Percentiles rank a stretch among this genome's conserved stretches.
phyloP scores from a whole-genome alignment of 2,329 filamentous ascomycete species.

The Aspergillus sp. region DNA sequence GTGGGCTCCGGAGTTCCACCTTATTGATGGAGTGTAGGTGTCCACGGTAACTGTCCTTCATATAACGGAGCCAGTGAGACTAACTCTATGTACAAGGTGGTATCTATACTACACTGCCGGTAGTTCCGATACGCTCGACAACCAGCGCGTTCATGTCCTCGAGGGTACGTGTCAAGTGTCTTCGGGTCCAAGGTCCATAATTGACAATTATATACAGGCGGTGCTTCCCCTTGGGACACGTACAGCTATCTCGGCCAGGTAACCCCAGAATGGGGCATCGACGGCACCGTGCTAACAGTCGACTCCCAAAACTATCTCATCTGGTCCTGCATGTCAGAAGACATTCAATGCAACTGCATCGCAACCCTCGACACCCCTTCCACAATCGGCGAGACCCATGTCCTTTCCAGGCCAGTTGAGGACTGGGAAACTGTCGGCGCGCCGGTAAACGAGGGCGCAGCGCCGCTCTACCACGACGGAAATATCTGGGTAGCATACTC shows the following conservation, averaged over 20 bases:
- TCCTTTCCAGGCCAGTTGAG: conserved; percentile 54
- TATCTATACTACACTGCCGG: conserved; percentile 10
- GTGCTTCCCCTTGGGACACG: conserved; percentile 52
- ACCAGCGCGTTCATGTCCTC: conserved; percentile 55
- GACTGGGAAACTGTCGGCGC: conserved; percentile 52
- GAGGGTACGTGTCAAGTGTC: conserved; percentile 37
- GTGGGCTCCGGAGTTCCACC: conserved; percentile 60
- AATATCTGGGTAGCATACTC: conserved; percentile 56
- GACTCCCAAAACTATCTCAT: conserved; percentile 53
- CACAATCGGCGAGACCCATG: conserved; percentile 44
- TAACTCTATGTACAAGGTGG: background rate
- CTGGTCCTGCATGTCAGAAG: conserved; percentile 54
- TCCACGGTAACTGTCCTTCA: background rate
- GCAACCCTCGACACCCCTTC: conserved; percentile 12
- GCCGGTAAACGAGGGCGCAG: conserved; percentile 58
- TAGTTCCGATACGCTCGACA: conserved; percentile 34
- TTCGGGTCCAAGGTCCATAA: too few species aligned
- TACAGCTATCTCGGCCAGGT: conserved; percentile 53
- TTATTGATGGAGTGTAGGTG: conserved; percentile 38
- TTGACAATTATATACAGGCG: conserved; percentile 35
- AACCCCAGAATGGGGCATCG: conserved; percentile 53
- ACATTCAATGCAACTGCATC: conserved; percentile 27
- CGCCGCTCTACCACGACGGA: conserved; percentile 54
- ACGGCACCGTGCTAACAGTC: conserved; percentile 55
- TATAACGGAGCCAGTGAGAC: background rate